Evolutionary conservation across 129 eudicot genomes (phyloP).

Genomic region (sunflower (Helianthus annuus)): DNA sequence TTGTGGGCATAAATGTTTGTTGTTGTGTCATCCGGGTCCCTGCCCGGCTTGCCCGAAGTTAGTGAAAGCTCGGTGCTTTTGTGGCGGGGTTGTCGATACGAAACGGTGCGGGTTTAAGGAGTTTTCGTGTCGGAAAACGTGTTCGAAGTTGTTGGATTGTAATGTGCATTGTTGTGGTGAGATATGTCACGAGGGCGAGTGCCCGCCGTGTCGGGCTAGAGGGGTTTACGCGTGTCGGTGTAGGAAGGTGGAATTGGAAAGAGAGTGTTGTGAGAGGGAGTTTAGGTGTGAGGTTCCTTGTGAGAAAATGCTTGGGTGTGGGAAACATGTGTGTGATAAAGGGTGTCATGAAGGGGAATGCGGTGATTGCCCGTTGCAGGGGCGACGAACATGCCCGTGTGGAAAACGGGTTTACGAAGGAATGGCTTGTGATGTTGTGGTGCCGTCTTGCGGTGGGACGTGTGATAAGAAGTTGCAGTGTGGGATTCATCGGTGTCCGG

Average conservation of each 20-base stretch:
- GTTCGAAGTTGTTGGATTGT: constrained; percentile 65
- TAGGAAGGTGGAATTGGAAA: constrained; percentile 61
- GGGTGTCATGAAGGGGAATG: constrained; percentile 92
- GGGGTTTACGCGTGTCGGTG: constrained; percentile 68
- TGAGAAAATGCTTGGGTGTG: constrained; percentile 64
- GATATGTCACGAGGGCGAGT: constrained; percentile 75
- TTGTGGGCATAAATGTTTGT: constrained; percentile 83
- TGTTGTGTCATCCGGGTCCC: constrained; percentile 93
- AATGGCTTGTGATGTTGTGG: constrained; percentile 86
- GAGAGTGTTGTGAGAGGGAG: constrained; percentile 71
- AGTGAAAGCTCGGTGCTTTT: constrained; percentile 65
- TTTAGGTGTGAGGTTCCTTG: constrained; percentile 75
- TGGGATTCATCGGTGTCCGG: constrained; percentile 83
- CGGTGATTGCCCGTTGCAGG: constrained; percentile 81
- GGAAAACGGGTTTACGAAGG: constrained; percentile 84
- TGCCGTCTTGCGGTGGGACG: constrained; percentile 85
- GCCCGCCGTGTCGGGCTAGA: constrained; percentile 69
- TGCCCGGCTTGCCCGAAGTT: constrained; percentile 97
- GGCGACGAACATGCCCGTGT: constrained; percentile 81
- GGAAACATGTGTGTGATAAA: constrained; percentile 74
- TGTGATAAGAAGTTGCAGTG: constrained; percentile 85
- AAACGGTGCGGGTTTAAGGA: constrained; percentile 91
- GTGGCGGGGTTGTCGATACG: constrained; percentile 70
- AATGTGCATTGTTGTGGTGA: constrained; percentile 71
- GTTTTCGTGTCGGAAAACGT: constrained; percentile 63